These are phyloP conservation scores for Sanghuangporus sanghuang DNA, from an alignment of 1,284 basidiomycete genomes.

Conservation along the genomic window DNA sequence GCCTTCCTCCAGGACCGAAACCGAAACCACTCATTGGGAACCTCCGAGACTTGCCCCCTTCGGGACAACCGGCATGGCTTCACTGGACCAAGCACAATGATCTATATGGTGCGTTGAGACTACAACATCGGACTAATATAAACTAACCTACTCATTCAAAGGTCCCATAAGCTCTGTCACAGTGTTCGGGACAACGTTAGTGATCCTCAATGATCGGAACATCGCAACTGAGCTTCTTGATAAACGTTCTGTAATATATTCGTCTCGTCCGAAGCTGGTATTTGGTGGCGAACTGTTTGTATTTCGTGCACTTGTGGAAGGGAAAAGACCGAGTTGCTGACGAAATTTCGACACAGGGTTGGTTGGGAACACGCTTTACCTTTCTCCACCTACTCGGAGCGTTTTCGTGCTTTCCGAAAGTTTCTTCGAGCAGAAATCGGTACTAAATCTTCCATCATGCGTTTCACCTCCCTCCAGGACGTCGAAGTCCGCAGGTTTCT, in stretches of 20 bases:
- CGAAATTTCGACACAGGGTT: not conserved
- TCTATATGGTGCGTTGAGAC: conserved; percentile 14
- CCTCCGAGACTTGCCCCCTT: conserved; percentile 9
- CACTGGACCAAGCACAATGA: conserved; percentile 13
- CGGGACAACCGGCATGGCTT: conserved; percentile 15
- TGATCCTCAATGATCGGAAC: conserved; percentile 38
- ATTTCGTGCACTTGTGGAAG: too few species aligned
- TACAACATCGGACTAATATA: not conserved
- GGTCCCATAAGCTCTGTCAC: conserved; percentile 26
- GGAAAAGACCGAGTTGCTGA: not conserved
- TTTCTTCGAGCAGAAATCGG: conserved; percentile 6
- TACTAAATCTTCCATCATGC: not conserved
- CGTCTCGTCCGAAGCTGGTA: conserved; percentile 33
- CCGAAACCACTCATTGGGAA: conserved; percentile 13
- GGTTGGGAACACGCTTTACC: not conserved
- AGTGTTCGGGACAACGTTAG: conserved; percentile 36
- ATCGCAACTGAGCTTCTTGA: conserved; percentile 41
- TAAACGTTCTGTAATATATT: conserved; percentile 42
- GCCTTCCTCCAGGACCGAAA: conserved; percentile 6
- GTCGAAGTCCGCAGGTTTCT: conserved; percentile 14
- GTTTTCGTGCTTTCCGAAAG: conserved; percentile 4
- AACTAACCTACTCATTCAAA: not conserved
- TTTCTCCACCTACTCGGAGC: not conserved
- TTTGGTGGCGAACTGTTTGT: conserved; percentile 12
- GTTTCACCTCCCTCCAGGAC: conserved; percentile 8